Evolutionary conservation across 768 basidiomycete genomes (phyloP).

Genomic region (Rhizopogon sp.): DNA sequence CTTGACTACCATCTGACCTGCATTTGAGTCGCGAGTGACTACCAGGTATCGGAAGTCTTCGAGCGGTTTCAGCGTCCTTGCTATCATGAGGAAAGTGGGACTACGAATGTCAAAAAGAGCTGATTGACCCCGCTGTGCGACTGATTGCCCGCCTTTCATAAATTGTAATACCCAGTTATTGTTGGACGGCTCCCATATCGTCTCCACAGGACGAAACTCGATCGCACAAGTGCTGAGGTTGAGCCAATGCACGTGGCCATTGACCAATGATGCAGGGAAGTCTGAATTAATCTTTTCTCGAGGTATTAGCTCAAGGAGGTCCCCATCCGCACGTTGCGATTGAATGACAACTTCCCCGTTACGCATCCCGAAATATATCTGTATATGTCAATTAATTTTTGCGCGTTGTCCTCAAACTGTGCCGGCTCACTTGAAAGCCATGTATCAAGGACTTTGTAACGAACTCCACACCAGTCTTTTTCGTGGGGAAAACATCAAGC

Average conservation of each 20-base stretch:
- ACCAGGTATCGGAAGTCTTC: constrained; percentile 11
- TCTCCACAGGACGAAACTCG: constrained; percentile 14
- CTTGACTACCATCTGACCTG: constrained; percentile 8
- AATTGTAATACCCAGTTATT: constrained; percentile 13
- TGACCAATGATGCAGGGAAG: constrained; percentile 14
- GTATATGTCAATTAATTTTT: background rate
- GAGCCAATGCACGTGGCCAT: constrained; percentile 19
- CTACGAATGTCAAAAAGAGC: constrained; percentile 15
- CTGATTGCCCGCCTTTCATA: background rate
- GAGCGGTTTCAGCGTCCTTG: constrained; percentile 7
- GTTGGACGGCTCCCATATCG: constrained; percentile 10
- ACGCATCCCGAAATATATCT: background rate
- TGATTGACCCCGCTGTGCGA: background rate
- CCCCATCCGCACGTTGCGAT: background rate
- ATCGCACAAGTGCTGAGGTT: constrained; percentile 7
- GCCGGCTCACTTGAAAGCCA: constrained; percentile 15
- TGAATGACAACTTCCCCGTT: background rate
- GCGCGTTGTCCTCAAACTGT: background rate
- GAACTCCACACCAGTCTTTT: constrained; percentile 30
- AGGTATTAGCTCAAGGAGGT: constrained; percentile 14
- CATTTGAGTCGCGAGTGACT: constrained; percentile 7
- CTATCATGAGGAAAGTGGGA: constrained; percentile 15
- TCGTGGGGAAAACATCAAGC: constrained; percentile 30
- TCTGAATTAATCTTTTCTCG: constrained; percentile 10
- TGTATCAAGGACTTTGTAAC: constrained; percentile 18